Evolutionary conservation across 1,284 basidiomycete species (phyloP).

Genomic region (Schizophyllum commune): DNA sequence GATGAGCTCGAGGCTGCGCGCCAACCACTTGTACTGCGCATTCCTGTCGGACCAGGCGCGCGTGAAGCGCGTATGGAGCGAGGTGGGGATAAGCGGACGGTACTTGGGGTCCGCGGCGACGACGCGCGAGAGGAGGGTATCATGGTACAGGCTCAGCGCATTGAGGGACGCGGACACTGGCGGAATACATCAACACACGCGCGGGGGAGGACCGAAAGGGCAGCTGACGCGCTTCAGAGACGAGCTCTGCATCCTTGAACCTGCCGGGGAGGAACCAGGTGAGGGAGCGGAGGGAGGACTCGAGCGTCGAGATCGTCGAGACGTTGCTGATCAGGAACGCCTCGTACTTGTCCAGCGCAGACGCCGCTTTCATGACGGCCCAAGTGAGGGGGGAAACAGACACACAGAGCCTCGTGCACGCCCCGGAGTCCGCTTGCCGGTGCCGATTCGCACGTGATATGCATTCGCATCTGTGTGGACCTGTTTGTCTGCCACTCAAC

Average conservation of each 20-base stretch:
- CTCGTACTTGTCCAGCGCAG: conserved; percentile 61
- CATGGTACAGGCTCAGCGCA: conserved; percentile 80
- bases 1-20: conserved; percentile 66
- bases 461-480: background rate
- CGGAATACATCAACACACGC: conserved; percentile 13
- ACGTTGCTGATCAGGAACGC: conserved; percentile 78
- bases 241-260: conserved; percentile 94
- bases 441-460: background rate
- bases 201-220: conserved; percentile 12
- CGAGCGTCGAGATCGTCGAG: conserved; percentile 78
- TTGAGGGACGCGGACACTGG: conserved; percentile 69
- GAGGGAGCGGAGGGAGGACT: conserved; percentile 81
- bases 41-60: conserved; percentile 72
- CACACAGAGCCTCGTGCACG: background rate
- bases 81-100: conserved; percentile 61
- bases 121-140: conserved; percentile 68
- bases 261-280: conserved; percentile 94
- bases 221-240: conserved; percentile 82
- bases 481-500: background rate
- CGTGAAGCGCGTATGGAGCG: conserved; percentile 73
- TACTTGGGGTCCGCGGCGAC: conserved; percentile 55
- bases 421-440: background rate
- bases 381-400: background rate
- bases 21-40: conserved; percentile 64
- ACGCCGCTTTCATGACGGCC: conserved; percentile 2